Evolutionary conservation across 176 grass and related monocot genomes (phyloP).

Genomic region (Avena sativa): DNA sequence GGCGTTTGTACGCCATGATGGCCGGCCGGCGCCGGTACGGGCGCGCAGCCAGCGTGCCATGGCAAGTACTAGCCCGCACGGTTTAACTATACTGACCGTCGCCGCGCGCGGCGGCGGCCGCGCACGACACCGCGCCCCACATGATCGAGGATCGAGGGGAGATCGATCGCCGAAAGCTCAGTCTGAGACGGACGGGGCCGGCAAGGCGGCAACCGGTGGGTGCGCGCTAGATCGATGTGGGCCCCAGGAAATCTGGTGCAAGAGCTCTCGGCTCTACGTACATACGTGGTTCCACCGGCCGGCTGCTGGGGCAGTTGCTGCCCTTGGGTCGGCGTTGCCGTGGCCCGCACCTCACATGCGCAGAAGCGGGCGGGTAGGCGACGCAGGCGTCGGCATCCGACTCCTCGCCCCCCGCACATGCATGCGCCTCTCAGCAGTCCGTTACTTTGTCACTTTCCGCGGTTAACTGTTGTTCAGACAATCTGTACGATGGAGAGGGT

Average conservation of each 20-base stretch:
- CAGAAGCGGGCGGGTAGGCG: background rate
- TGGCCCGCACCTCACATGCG: slow-evolving; percentile 59
- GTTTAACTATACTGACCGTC: background rate
- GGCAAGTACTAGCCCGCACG: background rate
- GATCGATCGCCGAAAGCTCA: slow-evolving; percentile 5
- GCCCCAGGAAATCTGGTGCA: slow-evolving; percentile 26
- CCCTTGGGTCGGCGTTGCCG: background rate
- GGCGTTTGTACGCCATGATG: background rate
- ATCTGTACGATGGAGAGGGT: background rate
- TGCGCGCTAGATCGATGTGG: background rate
- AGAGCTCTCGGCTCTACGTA: background rate
- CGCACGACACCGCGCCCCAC: background rate
- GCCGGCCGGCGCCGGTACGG: background rate
- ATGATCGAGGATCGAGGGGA: background rate
- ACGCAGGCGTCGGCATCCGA: slow-evolving; percentile 46
- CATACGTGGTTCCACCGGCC: slow-evolving; percentile 32
- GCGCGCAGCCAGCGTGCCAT: background rate
- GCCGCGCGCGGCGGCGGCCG: background rate
- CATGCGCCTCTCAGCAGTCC: slow-evolving; percentile 41
- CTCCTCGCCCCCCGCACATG: slow-evolving; percentile 47
- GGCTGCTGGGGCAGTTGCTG: background rate
- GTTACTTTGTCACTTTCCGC: slow-evolving; percentile 49
- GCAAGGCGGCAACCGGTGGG: slow-evolving; percentile 4
- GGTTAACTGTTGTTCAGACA: slow-evolving; percentile 2
- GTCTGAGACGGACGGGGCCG: background rate